Percentiles rank a stretch among this genome's conserved stretches.
These are phyloP conservation scores for Lactarius trivialis DNA, from an alignment of 768 basidiomycete species.

Conservation along the genomic window DNA sequence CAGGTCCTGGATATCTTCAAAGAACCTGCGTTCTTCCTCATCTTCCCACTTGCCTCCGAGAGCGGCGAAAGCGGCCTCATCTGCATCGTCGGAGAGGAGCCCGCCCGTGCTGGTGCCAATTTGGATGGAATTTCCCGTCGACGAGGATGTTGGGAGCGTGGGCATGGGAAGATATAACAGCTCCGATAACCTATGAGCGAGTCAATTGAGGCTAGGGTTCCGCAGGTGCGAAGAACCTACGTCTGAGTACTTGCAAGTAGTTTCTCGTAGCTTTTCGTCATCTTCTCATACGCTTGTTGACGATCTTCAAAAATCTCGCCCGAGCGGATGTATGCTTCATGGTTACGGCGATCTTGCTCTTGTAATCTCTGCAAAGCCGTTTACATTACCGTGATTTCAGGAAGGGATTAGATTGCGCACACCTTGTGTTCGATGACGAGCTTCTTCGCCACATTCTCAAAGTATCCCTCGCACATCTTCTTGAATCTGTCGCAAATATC, in stretches of 20 bases:
- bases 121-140: constrained; percentile 75
- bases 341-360: constrained; percentile 94
- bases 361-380: constrained; percentile 64
- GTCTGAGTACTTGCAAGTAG: constrained; percentile 82
- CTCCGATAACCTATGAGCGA: constrained; percentile 67
- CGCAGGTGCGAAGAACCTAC: constrained; percentile 36
- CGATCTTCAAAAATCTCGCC: constrained; percentile 99
- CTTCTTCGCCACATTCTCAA: constrained; percentile 87
- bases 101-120: constrained; percentile 50
- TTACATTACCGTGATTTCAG: neutral
- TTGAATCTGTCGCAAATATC: constrained; percentile 86
- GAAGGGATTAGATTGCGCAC: constrained; percentile 22
- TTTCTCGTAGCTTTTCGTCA: constrained; percentile 95
- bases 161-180: constrained; percentile 81
- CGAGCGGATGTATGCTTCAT: constrained; percentile 98
- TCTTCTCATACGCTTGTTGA: constrained; percentile 97
- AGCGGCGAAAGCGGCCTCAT: constrained; percentile 39
- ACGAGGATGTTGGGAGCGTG: constrained; percentile 70
- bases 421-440: constrained; percentile 89
- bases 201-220: neutral
- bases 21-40: constrained; percentile 92
- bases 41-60: constrained; percentile 94
- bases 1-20: constrained; percentile 86
- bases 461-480: constrained; percentile 90
- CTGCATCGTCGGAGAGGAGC: constrained; percentile 46